These are phyloP conservation scores for Mycosarcoma mackinlayi DNA, from an alignment of 1,284 basidiomycete genomes.

Conservation along the genomic window DNA sequence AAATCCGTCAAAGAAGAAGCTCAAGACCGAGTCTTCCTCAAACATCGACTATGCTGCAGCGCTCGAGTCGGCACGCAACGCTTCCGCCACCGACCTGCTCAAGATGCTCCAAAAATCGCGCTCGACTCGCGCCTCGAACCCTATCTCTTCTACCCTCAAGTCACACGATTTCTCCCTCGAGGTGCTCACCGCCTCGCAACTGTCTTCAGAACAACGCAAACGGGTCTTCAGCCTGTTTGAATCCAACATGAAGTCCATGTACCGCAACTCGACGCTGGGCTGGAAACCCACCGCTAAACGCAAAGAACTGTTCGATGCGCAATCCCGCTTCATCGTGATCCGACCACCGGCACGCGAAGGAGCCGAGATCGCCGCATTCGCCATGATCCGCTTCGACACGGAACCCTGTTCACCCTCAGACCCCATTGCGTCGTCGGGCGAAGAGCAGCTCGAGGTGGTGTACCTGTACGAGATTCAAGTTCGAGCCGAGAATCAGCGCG, in stretches of 20 bases:
- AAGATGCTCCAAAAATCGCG: constrained; percentile 15
- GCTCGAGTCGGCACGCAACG: constrained; percentile 5
- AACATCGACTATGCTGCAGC: constrained; percentile 21
- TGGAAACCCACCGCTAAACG: constrained; percentile 38
- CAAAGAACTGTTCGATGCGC: constrained; percentile 28
- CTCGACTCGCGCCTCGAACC: constrained; percentile 22
- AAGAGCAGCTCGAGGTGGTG: constrained; percentile 30
- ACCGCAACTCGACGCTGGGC: constrained; percentile 31
- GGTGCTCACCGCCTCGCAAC: constrained; percentile 2
- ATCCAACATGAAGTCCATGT: constrained; percentile 48
- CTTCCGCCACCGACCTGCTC: constrained; percentile 13
- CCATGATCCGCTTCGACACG: constrained; percentile 46
- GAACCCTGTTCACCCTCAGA: constrained; percentile 23
- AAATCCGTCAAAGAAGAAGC: constrained; percentile 4
- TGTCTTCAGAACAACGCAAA: constrained; percentile 43
- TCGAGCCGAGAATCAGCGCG: constrained; percentile 17
- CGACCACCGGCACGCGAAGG: constrained; percentile 23
- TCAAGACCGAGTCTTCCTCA: constrained; percentile 6
- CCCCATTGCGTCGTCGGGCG: constrained; percentile 8
- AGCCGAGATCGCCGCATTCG: constrained; percentile 37
- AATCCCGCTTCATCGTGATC: constrained; percentile 39
- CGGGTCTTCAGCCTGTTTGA: constrained; percentile 41
- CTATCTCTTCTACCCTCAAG: constrained; percentile 17
- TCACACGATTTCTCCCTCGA: constrained; percentile 20
- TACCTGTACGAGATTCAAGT: constrained; percentile 52